Conservation (phyloP, 106 monocot genomes). For the Dioscorea dumetorum region DNA sequence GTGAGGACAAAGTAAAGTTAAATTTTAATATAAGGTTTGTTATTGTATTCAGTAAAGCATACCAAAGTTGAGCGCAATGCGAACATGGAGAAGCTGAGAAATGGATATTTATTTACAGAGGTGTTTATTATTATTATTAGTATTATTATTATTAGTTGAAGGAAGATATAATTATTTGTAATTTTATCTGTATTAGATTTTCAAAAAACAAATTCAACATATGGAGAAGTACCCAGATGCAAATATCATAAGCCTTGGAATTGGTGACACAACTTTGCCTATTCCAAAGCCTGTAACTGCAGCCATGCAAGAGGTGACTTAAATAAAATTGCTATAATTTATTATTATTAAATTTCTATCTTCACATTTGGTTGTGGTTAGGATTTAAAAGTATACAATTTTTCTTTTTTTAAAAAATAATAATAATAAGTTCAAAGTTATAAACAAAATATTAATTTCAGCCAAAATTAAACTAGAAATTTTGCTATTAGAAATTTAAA, state of each 20-base stretch:
- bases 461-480: no score
- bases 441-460: no score
- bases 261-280: slow-evolving; percentile 84
- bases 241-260: slow-evolving; percentile 74
- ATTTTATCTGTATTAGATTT: slow-evolving; percentile 32
- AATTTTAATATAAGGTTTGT: no score
- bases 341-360: background rate
- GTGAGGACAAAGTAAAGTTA: no score
- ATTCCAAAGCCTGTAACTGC: slow-evolving; percentile 59
- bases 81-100: slow-evolving; percentile 76
- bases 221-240: slow-evolving; percentile 78
- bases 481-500: no score
- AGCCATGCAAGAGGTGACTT: slow-evolving; percentile 72
- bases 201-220: slow-evolving; percentile 41
- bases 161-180: background rate
- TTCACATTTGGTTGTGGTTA: no score
- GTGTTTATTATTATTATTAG: slow-evolving; percentile 12
- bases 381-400: no score
- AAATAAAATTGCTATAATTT: no score
- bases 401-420: no score
- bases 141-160: background rate
- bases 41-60: background rate
- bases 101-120: slow-evolving; percentile 86
- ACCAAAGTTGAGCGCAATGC: slow-evolving; percentile 64
- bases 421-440: no score